Evolutionary conservation across 371 early-diverging fungal species (phyloP).

Genomic region (Blakeslea trispora): DNA sequence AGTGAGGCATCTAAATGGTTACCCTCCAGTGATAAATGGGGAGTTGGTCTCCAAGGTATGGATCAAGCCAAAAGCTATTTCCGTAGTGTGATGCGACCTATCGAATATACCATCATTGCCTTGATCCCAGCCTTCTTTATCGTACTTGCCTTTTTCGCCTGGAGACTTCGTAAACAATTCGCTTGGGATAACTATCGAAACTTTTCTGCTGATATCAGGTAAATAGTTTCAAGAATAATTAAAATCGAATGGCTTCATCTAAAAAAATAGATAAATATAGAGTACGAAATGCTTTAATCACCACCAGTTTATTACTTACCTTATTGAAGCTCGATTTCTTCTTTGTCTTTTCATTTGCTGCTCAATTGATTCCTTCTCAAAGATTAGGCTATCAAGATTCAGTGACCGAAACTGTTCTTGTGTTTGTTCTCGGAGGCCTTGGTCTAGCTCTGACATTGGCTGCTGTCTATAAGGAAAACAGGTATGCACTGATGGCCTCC

Average conservation of each 20-base stretch:
- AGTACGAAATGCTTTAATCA: conserved; percentile 46
- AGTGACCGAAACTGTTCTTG: conserved; percentile 39
- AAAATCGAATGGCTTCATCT: too few relatives aligned
- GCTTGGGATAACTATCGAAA: conserved; percentile 58
- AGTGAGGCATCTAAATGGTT: conserved; percentile 1
- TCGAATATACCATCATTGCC: conserved; percentile 54
- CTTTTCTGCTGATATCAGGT: conserved; percentile 55
- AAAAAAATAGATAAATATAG: too few relatives aligned
- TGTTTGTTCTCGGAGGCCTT: conserved; percentile 43
- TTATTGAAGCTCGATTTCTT: conserved; percentile 53
- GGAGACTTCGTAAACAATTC: conserved; percentile 49
- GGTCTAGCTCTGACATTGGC: conserved; percentile 36
- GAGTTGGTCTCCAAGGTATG: conserved; percentile 24
- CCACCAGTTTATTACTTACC: conserved; percentile 38
- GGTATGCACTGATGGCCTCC: conserved; percentile 29
- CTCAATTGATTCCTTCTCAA: conserved; percentile 52
- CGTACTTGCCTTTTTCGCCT: conserved; percentile 39
- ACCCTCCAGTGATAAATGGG: conserved; percentile 32
- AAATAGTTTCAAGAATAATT: too few relatives aligned
- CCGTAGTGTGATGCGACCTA: conserved; percentile 40
- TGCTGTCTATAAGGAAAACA: conserved; percentile 46
- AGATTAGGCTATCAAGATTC: conserved; percentile 40
- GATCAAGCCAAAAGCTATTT: conserved; percentile 34
- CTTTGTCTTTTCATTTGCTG: conserved; percentile 53
- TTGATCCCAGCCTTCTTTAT: conserved; percentile 50